Base-by-base conservation (phyloP, 306 rosid species). In the Nissolia schottii region DNA sequence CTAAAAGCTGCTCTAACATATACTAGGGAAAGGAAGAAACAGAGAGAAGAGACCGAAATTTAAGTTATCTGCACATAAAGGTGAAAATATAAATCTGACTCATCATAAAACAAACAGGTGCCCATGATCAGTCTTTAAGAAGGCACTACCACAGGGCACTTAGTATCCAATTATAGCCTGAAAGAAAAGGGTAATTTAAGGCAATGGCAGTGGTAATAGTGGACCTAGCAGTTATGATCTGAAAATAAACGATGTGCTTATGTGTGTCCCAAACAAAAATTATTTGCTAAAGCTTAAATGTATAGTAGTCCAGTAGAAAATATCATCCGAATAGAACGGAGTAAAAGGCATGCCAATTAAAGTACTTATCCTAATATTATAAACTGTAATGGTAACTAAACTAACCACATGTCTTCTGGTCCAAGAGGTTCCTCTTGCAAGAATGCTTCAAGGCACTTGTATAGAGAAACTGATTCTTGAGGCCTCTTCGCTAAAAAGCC, bases 401-500 rank as follows among this genome's bases (percentile, higher is more conserved):
- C 99, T 81, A 46, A 94, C 99, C 99, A 94, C 99, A 94, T 94
- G 82, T 94, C 99, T 80, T 94, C 96, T 11, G 99, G 99, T 70
- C 99, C 99, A 77, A 94, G 96, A 68, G 99, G 99, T 79, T 94
- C 99, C 89, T 91, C 96, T 81, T 84, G 96, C 86, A 94, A 85
- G 83, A 94, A 94, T 48, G 96, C 96, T 86, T 94, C 97, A 67
- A 94, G 96, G 87, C 99, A 94, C 80, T 87, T 88, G 78, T 94
- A 94, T 13, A 94, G 87, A 71, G 96, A 91, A 82, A 84, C 89
- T 50, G 96, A 57, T 73, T 91, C 99, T 77, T 88, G 96, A 41
- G 93, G 87, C 78, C 84, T 94, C 86, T 85, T 91, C 2, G 84
- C 78, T 14, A 69, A 77, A 78, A 82, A 81, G 58, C 88, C 85